These are phyloP conservation scores for Gossypium aridum DNA, from an alignment of 441 rosid genomes.

Conservation along the genomic window DNA sequence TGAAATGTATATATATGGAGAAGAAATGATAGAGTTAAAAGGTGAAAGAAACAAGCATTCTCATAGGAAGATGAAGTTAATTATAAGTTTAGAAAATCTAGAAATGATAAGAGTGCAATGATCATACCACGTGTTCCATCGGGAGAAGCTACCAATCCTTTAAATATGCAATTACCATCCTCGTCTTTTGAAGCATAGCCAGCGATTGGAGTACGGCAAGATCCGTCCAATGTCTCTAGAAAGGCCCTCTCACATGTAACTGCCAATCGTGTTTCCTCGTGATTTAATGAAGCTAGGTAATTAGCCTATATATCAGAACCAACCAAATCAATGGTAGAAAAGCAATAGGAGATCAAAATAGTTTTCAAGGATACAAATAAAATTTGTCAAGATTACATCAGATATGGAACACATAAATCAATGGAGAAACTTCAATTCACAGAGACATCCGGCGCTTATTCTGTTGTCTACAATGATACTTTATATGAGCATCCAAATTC, in stretches of 20 bases:
- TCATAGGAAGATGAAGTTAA: neutral
- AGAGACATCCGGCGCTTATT: neutral
- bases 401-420: neutral
- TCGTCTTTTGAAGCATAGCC: slow-evolving; percentile 74
- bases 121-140: slow-evolving; percentile 75
- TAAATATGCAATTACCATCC: slow-evolving; percentile 79
- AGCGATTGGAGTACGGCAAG: slow-evolving; percentile 98
- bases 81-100: neutral
- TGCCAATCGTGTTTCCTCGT: slow-evolving; percentile 84
- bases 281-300: slow-evolving; percentile 80
- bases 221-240: slow-evolving; percentile 70
- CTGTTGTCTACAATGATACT: neutral
- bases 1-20: slow-evolving; percentile 26
- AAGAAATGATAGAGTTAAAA: slow-evolving; percentile 5
- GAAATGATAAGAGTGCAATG: neutral
- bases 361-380: neutral
- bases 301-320: slow-evolving; percentile 40
- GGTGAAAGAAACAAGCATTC: neutral
- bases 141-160: slow-evolving; percentile 90
- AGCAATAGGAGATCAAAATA: neutral
- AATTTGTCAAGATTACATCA: neutral
- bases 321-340: neutral
- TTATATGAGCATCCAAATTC: neutral
- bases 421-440: neutral
- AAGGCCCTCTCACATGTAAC: slow-evolving; percentile 88